Percentiles rank a stretch among this genome's conserved stretches.
Evolutionary conservation across 768 basidiomycete genomes (phyloP).

Genomic region (Xanthoconium purpureum): DNA sequence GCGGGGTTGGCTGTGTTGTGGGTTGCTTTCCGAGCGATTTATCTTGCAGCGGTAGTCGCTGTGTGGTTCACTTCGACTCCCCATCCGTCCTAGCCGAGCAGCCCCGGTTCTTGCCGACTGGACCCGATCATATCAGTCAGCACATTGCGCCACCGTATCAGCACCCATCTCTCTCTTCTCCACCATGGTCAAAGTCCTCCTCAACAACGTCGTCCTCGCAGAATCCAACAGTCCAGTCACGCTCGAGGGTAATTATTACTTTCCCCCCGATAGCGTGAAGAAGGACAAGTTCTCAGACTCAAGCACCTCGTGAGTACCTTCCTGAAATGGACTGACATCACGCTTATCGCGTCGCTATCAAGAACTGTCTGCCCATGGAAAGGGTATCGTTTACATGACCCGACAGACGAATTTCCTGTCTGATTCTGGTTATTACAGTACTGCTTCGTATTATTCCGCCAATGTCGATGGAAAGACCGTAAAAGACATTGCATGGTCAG

Average conservation of each 20-base stretch:
- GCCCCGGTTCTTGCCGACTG: conserved; percentile 16
- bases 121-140: conserved; percentile 1
- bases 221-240: conserved; percentile 52
- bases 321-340: background rate
- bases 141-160: background rate
- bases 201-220: conserved; percentile 54
- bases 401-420: background rate
- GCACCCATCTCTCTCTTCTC: background rate
- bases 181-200: conserved; percentile 46
- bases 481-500: conserved; percentile 67
- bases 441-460: conserved; percentile 65
- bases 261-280: conserved; percentile 56
- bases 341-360: background rate
- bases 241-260: conserved; percentile 73
- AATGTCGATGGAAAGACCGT: conserved; percentile 45
- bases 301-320: conserved; percentile 44
- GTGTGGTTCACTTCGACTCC: background rate
- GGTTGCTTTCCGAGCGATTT: background rate
- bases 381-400: conserved; percentile 40
- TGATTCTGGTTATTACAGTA: conserved; percentile 33
- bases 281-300: conserved; percentile 48
- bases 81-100: background rate
- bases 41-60: background rate
- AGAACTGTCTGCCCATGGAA: conserved; percentile 70
- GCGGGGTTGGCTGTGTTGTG: conserved; percentile 37